Evolutionary conservation across 495 filamentous ascomycete genomes (phyloP).

Genomic region (Amniculicola lignicola): DNA sequence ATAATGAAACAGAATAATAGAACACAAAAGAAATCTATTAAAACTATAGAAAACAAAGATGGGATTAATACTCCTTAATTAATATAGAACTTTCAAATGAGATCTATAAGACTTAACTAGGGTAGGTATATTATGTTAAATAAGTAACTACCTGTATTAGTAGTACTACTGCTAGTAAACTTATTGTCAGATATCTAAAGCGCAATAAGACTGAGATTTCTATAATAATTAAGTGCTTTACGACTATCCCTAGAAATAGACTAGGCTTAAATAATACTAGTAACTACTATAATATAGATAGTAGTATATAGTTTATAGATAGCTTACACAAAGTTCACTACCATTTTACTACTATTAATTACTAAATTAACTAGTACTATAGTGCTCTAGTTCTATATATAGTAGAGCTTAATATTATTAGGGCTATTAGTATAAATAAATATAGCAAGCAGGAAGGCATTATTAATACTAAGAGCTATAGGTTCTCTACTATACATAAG

Average conservation of each 20-base stretch:
- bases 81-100: slow-evolving; percentile 30
- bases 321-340: not conserved
- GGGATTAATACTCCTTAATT: not conserved
- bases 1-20: slow-evolving; percentile 33
- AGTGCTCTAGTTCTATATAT: slow-evolving; percentile 2
- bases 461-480: no score
- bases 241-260: slow-evolving; percentile 35
- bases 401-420: no score
- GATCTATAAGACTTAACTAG: slow-evolving; percentile 10
- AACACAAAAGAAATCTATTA: slow-evolving; percentile 36
- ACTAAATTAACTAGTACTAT: not conserved
- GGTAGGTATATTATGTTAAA: slow-evolving; percentile 44
- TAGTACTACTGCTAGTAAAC: slow-evolving; percentile 29
- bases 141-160: slow-evolving; percentile 41
- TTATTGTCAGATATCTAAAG: slow-evolving; percentile 36
- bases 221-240: slow-evolving; percentile 28
- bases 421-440: no score
- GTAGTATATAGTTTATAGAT: slow-evolving; percentile 22
- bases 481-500: no score
- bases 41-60: slow-evolving; percentile 33
- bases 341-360: not conserved
- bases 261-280: slow-evolving; percentile 36
- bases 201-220: slow-evolving; percentile 32
- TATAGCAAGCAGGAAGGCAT: no score
- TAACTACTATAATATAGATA: slow-evolving; percentile 36